Evolutionary conservation across 2,329 filamentous ascomycete genomes (phyloP), one percentile per base, ranked within the genome.

Genomic region (Verticillium albo-atrum): DNA sequence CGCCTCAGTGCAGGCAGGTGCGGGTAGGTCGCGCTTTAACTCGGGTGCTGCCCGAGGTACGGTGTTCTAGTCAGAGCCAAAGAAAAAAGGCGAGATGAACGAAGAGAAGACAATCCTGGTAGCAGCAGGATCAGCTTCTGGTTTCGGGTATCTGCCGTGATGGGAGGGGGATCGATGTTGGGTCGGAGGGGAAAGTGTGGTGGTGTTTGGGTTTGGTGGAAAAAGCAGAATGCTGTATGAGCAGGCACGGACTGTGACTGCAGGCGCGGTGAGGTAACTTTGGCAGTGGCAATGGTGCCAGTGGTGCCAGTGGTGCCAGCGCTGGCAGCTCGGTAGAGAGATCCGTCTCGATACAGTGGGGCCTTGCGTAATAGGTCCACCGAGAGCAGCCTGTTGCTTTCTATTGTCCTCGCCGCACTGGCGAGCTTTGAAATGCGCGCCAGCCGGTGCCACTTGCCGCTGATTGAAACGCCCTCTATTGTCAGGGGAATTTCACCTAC

Each of bases 121-220:
- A 50, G 42, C 42, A 50, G 42, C 42, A 50, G 42, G 42, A 50
- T 25, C 42, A 50, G 20, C 42, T 50, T 50, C 20, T 7, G 6
- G 25, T 50, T 25, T 23, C 42, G 20, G 42, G n/a, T 23, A 26
- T 50, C 42, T 50, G 42, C 42, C 42, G 42, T 20, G 42, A 50
- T 50, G n/a, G 42, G 7, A 50, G 42, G 42, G 4, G n/a, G 42
- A 26, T 50, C 42, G 20, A 23, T 50, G 42, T 50, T 50, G 42
- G 42, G 20, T 50, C 42, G 60, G 64, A 62, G 61, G 59, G 35
- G 61, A 62, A 64, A 55, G 63, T 63, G 67, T 63, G 42, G 42
- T 50, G 42, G 42, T 50, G 42, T 50, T 50, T 50, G 42, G 42
- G 42, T 50, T 50, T 50, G 20, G 42, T 50, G 42, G 42, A 50